A percentile compares a stretch with the other conserved stretches of the same genome.
Evolutionary conservation across 108 stramenopile genomes (phyloP).

Genomic region (Fragilariopsis cylindrus): DNA sequence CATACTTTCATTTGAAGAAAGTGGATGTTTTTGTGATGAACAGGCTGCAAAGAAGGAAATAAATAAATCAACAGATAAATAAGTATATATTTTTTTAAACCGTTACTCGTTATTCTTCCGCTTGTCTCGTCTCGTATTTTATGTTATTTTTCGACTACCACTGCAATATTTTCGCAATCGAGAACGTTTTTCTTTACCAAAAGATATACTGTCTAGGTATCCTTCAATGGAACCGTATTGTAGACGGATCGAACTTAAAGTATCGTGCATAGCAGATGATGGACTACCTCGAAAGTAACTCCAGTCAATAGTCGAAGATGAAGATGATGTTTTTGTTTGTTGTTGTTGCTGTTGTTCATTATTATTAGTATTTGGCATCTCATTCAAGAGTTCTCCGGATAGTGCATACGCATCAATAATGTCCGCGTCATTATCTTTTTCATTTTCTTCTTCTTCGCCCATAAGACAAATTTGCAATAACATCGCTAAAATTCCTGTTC

Average conservation of each 20-base stretch:
- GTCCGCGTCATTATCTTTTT: conserved; percentile 2
- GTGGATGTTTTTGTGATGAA: conserved; percentile 60
- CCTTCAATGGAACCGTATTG: conserved; percentile 27
- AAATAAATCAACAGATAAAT: too few relatives aligned
- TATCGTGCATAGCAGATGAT: conserved; percentile 22
- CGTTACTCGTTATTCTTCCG: too few relatives aligned
- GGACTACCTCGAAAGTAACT: conserved; percentile 25
- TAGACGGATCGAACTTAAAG: conserved; percentile 17
- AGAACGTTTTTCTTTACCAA: conserved; percentile 20
- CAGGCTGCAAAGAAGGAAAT: conserved; percentile 22
- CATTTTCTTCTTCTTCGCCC: not conserved
- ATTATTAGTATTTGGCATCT: conserved; percentile 6
- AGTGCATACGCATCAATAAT: conserved; percentile 28
- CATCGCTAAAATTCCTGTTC: conserved; percentile 36
- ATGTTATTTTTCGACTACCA: too few relatives aligned
- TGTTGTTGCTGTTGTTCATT: not conserved
- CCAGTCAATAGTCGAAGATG: conserved; percentile 22
- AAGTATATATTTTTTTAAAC: too few relatives aligned
- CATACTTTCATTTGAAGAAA: conserved; percentile 46
- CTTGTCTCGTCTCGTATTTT: too few relatives aligned
- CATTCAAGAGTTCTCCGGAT: conserved; percentile 9
- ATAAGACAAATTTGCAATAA: conserved; percentile 18
- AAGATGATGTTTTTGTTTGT: not conserved
- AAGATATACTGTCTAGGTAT: conserved; percentile 31
- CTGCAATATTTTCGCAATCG: conserved; percentile 12